phyloP scores from a whole-genome alignment of 2,329 filamentous ascomycete species.

The Apiospora saccharicola region DNA sequence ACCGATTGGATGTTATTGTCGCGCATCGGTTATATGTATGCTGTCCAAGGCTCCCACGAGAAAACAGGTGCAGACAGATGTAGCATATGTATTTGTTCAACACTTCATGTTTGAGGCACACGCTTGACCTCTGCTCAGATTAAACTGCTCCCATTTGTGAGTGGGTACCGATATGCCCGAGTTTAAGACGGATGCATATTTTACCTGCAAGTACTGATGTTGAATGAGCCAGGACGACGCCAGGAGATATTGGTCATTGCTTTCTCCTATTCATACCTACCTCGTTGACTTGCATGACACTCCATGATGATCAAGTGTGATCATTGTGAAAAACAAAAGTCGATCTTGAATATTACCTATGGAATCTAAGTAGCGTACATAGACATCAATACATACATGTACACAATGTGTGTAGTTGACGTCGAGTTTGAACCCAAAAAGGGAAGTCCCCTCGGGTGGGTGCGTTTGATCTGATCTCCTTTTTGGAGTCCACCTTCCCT shows the following conservation, averaged over 20 bases:
- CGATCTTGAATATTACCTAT: background rate
- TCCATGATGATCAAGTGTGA: no score
- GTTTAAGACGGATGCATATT: background rate
- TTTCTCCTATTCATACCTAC: background rate
- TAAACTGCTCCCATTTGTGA: no score
- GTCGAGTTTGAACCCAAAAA: background rate
- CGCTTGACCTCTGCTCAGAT: background rate
- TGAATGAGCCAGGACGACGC: background rate
- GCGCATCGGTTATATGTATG: background rate
- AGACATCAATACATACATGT: background rate
- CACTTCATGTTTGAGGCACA: no score
- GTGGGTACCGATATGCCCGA: background rate
- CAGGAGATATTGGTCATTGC: background rate
- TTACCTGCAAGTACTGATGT: no score
- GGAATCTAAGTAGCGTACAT: background rate
- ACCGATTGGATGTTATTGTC: background rate
- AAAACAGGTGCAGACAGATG: background rate
- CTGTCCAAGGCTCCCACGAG: background rate
- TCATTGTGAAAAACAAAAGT: no score
- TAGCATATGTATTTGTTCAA: background rate
- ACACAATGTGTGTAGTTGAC: background rate
- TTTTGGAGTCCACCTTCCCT: constrained; percentile 23
- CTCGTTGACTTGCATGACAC: no score
- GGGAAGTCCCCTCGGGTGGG: constrained; percentile 17
- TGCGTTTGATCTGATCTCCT: constrained; percentile 17